phyloP scores from a whole-genome alignment of 2,329 filamentous ascomycete species.

The Lachnellula cervina region DNA sequence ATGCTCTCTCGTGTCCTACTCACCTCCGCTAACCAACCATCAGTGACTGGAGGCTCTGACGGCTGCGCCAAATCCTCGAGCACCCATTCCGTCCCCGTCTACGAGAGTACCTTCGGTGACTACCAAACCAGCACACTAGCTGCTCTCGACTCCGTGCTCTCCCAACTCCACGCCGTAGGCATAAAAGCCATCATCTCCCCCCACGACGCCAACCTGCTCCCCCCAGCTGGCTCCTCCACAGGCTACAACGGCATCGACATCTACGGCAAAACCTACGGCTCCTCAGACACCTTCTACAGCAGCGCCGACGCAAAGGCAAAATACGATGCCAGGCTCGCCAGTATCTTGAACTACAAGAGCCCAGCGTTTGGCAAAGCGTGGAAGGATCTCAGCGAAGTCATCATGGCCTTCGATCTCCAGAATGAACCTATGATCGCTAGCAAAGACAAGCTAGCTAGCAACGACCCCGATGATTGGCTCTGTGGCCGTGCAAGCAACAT shows the following conservation, averaged over 20 bases:
- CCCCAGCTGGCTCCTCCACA: neutral
- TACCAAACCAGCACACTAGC: neutral
- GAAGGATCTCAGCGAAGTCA: slow-evolving; percentile 4
- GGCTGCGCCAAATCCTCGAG: neutral
- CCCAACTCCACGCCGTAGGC: neutral
- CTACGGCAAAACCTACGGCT: slow-evolving; percentile 3
- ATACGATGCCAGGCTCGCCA: slow-evolving; percentile 1
- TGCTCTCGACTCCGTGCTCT: slow-evolving; percentile 5
- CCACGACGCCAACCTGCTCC: slow-evolving; percentile 6
- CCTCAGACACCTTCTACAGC: slow-evolving; percentile 2
- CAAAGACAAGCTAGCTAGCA: neutral
- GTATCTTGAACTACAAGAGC: slow-evolving; percentile 5
- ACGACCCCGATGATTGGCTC: slow-evolving; percentile 13
- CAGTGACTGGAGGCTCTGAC: neutral
- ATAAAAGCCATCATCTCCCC: slow-evolving; percentile 10
- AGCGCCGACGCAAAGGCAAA: neutral
- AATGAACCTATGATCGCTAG: slow-evolving; percentile 10
- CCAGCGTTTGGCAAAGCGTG: neutral
- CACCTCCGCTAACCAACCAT: neutral
- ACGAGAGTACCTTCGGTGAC: neutral
- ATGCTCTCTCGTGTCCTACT: neutral
- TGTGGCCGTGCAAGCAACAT: slow-evolving; percentile 5
- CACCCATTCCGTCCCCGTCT: neutral
- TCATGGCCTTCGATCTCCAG: slow-evolving; percentile 12
- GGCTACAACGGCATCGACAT: slow-evolving; percentile 7